A percentile compares a stretch with the other conserved stretches of the same genome.
Evolutionary conservation across 495 filamentous ascomycete species (phyloP).

Genomic region (Hypoxylon fuscum): DNA sequence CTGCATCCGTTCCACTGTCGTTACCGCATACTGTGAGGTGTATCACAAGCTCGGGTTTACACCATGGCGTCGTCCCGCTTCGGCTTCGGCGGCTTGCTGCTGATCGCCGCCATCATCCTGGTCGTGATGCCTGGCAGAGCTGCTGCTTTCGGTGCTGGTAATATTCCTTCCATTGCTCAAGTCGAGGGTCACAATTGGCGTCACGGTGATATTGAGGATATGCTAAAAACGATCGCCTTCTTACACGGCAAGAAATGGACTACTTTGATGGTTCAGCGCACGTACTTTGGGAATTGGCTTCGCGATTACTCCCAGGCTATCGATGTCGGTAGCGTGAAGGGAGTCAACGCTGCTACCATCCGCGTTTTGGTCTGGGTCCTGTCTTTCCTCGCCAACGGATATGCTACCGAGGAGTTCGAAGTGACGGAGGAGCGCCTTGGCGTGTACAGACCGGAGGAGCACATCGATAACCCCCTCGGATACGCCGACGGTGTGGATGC

Average conservation of each 20-base stretch:
- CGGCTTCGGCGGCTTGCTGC: constrained; percentile 54
- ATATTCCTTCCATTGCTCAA: constrained; percentile 91
- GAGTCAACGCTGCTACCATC: constrained; percentile 88
- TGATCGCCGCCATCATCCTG: constrained; percentile 61
- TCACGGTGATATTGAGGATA: constrained; percentile 94
- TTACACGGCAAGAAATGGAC: constrained; percentile 96
- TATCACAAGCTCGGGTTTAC: constrained; percentile 1
- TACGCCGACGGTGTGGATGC: constrained; percentile 92
- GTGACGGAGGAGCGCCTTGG: constrained; percentile 92
- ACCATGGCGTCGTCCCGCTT: constrained; percentile 52
- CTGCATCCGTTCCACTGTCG: too few relatives aligned
- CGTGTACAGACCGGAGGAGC: constrained; percentile 93
- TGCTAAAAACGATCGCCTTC: constrained; percentile 87
- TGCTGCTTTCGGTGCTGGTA: constrained; percentile 91
- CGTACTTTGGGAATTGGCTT: constrained; percentile 90
- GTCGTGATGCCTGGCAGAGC: constrained; percentile 70
- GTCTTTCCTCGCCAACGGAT: constrained; percentile 92
- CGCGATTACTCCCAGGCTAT: constrained; percentile 86
- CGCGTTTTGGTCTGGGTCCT: constrained; percentile 90
- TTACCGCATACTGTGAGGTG: too few relatives aligned
- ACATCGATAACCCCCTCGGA: constrained; percentile 90
- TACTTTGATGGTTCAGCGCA: constrained; percentile 83
- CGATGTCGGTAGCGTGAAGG: constrained; percentile 90
- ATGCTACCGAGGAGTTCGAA: constrained; percentile 96
- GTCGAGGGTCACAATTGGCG: constrained; percentile 97